phyloP scores from a whole-genome alignment of 495 filamentous ascomycete genomes.

The Tuber microsphaerosporum region DNA sequence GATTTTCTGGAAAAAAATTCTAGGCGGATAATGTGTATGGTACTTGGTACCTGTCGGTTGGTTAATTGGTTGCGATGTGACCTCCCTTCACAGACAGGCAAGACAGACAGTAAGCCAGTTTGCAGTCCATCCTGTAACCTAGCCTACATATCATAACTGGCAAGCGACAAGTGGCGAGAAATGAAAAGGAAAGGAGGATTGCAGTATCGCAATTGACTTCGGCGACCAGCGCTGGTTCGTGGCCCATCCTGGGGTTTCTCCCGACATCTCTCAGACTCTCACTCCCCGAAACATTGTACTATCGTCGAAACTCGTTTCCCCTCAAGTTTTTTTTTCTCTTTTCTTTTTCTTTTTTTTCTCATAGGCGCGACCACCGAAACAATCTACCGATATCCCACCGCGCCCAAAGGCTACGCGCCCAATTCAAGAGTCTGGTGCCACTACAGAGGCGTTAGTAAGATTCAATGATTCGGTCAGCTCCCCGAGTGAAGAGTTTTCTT shows the following conservation, averaged over 20 bases:
- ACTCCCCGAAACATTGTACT: neutral
- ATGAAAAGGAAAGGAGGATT: neutral
- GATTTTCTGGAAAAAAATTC: neutral
- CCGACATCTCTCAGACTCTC: neutral
- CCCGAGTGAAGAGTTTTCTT: neutral
- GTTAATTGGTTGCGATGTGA: neutral
- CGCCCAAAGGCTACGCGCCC: neutral
- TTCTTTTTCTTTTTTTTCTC: neutral
- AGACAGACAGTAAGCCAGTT: neutral
- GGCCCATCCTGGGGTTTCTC: neutral
- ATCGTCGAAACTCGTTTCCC: neutral
- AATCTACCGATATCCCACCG: neutral
- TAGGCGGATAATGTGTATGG: neutral
- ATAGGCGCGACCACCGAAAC: neutral
- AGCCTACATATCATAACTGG: neutral
- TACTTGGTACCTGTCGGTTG: slow-evolving; percentile 4
- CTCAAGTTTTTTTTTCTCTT: neutral
- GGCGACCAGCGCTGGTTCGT: no score
- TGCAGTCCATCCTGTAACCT: neutral
- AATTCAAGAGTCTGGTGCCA: neutral
- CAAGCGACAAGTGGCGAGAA: neutral
- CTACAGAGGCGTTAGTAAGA: neutral
- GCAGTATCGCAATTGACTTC: neutral
- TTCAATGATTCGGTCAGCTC: slow-evolving; percentile 2
- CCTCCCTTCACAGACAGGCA: neutral